Percentiles rank a stretch among this genome's conserved stretches.
These are phyloP conservation scores for Colletotrichum australisinense DNA, from an alignment of 2,329 filamentous ascomycete genomes.

Conservation along the genomic window DNA sequence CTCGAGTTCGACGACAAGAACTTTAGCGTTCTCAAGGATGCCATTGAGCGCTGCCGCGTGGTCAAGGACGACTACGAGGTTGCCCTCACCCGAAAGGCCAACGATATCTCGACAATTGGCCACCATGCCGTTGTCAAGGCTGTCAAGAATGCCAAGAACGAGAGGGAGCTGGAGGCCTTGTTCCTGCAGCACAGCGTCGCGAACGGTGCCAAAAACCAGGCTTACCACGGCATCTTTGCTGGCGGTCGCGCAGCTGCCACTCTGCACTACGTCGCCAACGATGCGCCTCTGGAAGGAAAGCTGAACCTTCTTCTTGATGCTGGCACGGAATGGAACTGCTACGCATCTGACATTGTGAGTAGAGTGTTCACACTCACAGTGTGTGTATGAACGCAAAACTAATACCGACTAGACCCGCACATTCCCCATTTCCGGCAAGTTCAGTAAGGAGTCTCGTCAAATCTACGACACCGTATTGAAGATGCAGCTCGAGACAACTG, in stretches of 20 bases:
- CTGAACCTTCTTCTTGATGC: slow-evolving; percentile 87
- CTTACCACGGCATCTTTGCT: slow-evolving; percentile 89
- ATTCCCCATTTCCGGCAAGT: slow-evolving; percentile 82
- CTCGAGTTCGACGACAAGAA: slow-evolving; percentile 66
- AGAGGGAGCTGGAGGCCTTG: slow-evolving; percentile 83
- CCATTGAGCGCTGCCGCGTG: slow-evolving; percentile 76
- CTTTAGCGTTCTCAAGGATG: slow-evolving; percentile 61
- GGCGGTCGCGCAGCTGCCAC: slow-evolving; percentile 84
- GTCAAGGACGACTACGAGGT: slow-evolving; percentile 82
- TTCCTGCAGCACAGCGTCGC: slow-evolving; percentile 83
- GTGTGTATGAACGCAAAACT: not conserved
- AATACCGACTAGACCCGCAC: slow-evolving; percentile 78
- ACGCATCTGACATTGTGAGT: slow-evolving; percentile 71
- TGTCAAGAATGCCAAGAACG: slow-evolving; percentile 76
- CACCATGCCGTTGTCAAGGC: slow-evolving; percentile 72
- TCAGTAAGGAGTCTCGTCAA: slow-evolving; percentile 75
- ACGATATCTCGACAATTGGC: slow-evolving; percentile 74
- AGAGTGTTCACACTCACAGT: not conserved
- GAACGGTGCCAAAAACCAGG: slow-evolving; percentile 82
- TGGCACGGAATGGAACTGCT: slow-evolving; percentile 80
- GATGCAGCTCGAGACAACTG: slow-evolving; percentile 87
- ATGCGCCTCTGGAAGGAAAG: slow-evolving; percentile 76
- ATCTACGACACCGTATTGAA: slow-evolving; percentile 87
- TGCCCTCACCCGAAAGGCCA: slow-evolving; percentile 78
- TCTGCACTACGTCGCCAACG: slow-evolving; percentile 87